phyloP scores from a whole-genome alignment of 768 basidiomycete species.

The Mycena vulgaris region DNA sequence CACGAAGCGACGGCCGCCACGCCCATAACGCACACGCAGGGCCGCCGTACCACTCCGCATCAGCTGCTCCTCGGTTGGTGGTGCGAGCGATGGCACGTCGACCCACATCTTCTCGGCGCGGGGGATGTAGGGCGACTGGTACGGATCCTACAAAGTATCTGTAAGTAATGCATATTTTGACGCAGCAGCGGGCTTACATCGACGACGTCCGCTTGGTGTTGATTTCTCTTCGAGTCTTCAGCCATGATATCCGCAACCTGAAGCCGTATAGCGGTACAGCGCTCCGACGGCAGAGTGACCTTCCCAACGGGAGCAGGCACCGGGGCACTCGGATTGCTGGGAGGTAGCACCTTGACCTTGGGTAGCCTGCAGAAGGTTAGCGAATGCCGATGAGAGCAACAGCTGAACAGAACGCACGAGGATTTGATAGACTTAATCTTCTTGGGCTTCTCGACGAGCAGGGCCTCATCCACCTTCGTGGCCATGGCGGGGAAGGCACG shows the following conservation, averaged over 20 bases:
- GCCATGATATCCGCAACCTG: slow-evolving; percentile 75
- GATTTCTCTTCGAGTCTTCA: slow-evolving; percentile 80
- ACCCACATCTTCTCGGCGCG: slow-evolving; percentile 80
- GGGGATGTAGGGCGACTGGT: slow-evolving; percentile 73
- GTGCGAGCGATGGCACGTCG: slow-evolving; percentile 61
- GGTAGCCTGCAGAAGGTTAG: slow-evolving; percentile 61
- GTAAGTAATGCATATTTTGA: neutral
- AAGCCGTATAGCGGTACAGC: slow-evolving; percentile 70
- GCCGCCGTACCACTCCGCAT: slow-evolving; percentile 55
- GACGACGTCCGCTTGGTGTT: slow-evolving; percentile 89
- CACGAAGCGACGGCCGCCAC: slow-evolving; percentile 83
- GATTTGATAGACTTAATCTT: slow-evolving; percentile 28
- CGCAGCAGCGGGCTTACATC: slow-evolving; percentile 70
- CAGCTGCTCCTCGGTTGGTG: slow-evolving; percentile 46
- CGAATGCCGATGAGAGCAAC: slow-evolving; percentile 26
- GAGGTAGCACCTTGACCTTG: slow-evolving; percentile 66
- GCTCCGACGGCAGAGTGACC: slow-evolving; percentile 76
- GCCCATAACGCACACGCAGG: slow-evolving; percentile 84
- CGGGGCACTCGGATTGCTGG: slow-evolving; percentile 57
- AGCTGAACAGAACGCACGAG: slow-evolving; percentile 45
- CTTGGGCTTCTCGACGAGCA: slow-evolving; percentile 77
- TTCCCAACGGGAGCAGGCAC: slow-evolving; percentile 53
- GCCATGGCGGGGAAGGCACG: slow-evolving; percentile 76
- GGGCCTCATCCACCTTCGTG: slow-evolving; percentile 79
- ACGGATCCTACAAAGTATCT: slow-evolving; percentile 67